phyloP scores from a whole-genome alignment of 768 basidiomycete genomes.

The Leucosporidium yakuticum region DNA sequence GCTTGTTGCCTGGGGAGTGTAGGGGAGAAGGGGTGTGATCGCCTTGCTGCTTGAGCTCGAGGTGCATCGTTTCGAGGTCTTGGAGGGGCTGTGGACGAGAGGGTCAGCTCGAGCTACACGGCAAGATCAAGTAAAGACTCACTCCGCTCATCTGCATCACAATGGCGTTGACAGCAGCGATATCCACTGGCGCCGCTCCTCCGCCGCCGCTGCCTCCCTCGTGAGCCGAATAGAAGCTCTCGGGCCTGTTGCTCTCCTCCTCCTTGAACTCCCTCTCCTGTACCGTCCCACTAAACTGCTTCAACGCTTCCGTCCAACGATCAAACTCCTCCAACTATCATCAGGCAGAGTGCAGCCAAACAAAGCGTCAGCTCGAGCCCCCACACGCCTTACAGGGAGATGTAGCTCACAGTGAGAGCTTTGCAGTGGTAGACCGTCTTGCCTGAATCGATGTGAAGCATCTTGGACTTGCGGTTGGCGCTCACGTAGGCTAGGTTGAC shows the following conservation, averaged over 20 bases:
- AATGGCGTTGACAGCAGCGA: no score
- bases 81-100: constrained; percentile 16
- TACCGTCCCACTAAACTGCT: constrained; percentile 17
- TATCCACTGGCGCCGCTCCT: no score
- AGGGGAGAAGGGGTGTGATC: neutral
- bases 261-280: neutral
- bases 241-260: neutral
- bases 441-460: constrained; percentile 29
- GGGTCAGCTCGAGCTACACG: neutral
- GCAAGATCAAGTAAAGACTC: neutral
- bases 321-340: constrained; percentile 28
- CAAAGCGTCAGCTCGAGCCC: neutral
- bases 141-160: constrained; percentile 16
- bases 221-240: no score
- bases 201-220: no score
- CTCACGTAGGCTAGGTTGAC: constrained; percentile 27
- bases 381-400: neutral
- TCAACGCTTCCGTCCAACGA: constrained; percentile 23
- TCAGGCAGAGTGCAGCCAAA: neutral
- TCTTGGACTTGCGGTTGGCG: constrained; percentile 18
- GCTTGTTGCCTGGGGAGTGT: neutral
- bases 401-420: constrained; percentile 17
- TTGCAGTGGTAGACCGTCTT: constrained; percentile 32
- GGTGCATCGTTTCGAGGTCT: constrained; percentile 24
- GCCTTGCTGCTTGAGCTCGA: constrained; percentile 9